phyloP scores from a whole-genome alignment of 2,329 filamentous ascomycete genomes.

The Aureobasidium pullulans region DNA sequence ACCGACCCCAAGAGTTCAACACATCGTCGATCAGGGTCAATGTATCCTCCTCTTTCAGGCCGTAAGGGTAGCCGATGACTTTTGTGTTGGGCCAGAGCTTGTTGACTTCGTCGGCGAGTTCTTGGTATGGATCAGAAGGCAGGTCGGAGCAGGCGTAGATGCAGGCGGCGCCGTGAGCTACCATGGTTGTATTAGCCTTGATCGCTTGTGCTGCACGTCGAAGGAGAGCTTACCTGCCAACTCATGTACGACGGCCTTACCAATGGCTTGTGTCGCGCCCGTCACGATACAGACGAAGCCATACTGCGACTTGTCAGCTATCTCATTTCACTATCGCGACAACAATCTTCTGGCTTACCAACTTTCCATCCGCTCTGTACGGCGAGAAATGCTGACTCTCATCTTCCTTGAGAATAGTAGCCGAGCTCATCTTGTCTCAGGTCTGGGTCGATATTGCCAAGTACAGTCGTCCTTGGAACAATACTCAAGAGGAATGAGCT shows the following conservation, averaged over 20 bases:
- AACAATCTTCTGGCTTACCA: conserved; percentile 31
- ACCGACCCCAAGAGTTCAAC: conserved; percentile 50
- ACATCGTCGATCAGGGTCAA: conserved; percentile 56
- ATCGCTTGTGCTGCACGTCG: background rate
- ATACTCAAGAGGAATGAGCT: background rate
- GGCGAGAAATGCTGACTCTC: conserved; percentile 45
- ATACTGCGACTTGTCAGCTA: conserved; percentile 35
- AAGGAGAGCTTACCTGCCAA: conserved; percentile 42
- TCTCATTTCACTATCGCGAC: background rate
- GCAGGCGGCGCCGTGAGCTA: conserved; percentile 58
- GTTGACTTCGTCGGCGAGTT: conserved; percentile 37
- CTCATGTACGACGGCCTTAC: conserved; percentile 52
- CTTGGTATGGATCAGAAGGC: conserved; percentile 34
- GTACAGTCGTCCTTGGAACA: background rate
- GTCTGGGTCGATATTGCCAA: background rate
- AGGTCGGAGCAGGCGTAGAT: conserved; percentile 52
- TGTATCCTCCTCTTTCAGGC: conserved; percentile 53
- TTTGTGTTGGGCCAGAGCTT: conserved; percentile 48
- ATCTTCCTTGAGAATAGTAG: conserved; percentile 9
- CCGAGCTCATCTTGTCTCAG: conserved; percentile 6
- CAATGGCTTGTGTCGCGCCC: conserved; percentile 53
- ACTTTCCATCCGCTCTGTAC: conserved; percentile 51
- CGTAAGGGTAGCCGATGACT: conserved; percentile 55
- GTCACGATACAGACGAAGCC: conserved; percentile 60
- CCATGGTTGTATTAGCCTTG: background rate